Conservation (phyloP, 2,329 filamentous ascomycete species). For the Mariannaea elegans region DNA sequence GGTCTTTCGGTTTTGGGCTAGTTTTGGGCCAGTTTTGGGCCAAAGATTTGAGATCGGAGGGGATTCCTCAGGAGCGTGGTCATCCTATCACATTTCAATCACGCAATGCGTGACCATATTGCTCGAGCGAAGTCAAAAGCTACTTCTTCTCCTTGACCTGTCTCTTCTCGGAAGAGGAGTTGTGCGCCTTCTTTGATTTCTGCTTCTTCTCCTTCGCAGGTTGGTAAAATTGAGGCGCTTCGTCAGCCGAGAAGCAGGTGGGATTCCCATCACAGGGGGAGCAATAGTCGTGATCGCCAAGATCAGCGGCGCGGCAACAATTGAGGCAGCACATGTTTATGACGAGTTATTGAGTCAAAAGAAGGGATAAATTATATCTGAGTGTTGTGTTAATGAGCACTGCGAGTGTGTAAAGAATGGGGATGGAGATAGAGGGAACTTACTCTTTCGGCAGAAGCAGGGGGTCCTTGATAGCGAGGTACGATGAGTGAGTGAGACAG, state of each 20-base stretch:
- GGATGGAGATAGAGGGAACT: not conserved
- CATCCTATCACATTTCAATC: not conserved
- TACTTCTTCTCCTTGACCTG: constrained; percentile 8
- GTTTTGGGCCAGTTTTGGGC: no score
- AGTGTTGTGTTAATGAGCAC: no score
- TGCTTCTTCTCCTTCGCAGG: constrained; percentile 2
- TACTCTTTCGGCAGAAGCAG: not conserved
- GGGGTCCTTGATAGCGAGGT: no score
- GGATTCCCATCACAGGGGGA: constrained; percentile 38
- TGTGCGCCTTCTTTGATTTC: not conserved
- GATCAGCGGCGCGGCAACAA: constrained; percentile 45
- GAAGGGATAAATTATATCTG: no score
- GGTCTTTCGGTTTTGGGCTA: not conserved
- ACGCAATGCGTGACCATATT: not conserved
- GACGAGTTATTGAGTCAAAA: not conserved
- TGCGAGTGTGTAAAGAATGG: no score
- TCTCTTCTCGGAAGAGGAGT: not conserved
- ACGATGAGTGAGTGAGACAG: not conserved
- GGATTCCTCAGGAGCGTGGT: not conserved
- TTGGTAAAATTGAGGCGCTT: not conserved
- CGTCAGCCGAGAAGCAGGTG: constrained; percentile 24
- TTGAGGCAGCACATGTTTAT: constrained; percentile 40
- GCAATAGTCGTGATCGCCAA: constrained; percentile 46
- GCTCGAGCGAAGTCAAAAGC: not conserved
- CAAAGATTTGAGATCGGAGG: not conserved